Base-by-base conservation (phyloP, 2,329 filamentous ascomycete species). In the Didymellaceae sp. region DNA sequence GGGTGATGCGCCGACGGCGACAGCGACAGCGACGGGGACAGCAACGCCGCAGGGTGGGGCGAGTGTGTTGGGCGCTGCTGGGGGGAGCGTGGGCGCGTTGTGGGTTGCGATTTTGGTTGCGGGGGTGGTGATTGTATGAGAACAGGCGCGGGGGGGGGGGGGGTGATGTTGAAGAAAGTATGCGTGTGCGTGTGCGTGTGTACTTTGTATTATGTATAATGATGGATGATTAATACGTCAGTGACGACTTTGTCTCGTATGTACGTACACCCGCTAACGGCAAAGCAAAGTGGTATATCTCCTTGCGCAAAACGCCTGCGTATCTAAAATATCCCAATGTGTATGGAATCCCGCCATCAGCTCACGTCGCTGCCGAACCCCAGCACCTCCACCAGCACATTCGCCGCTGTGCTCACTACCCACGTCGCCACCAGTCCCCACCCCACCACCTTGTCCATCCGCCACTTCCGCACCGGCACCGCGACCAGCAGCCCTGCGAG, bases 351-450 rank as follows among this genome's bases (percentile, higher is more conserved):
- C 6, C 22, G 22, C 6, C 26, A n/a, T 45, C 16, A 69, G 50
- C 59, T 63, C 30, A 71, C 65, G 42, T 61, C 61, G 34, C 62
- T 68, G 41, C 68, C 63, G 48, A 66, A 55, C 2, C 77, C 77
- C 8, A 72, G 61, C 33, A 93, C 65, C 74, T 99, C 94, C 13
- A 95, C 82, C 33, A 87, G 78, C 2, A 99, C 82, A 74, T 97
- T 99, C 17, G 86, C 78, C 25, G 89, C 66, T 0, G 93, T 97
- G 67, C 89, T 92, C 20, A 91, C 72, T 10, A 76, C 79, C 94
- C 94, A 99, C 14, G 97, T 74, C 8, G 77, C 81, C 62, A 99
- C 88, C 62, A 97, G 72, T 0, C 84, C 84, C 80, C 85, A 89
- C 11, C 94, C 94, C 61, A 99, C 70, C 24, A 57, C 55, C 54